Evolutionary conservation across 345 rosid genomes (phyloP).

Genomic region (Cardamine resedifolia): DNA sequence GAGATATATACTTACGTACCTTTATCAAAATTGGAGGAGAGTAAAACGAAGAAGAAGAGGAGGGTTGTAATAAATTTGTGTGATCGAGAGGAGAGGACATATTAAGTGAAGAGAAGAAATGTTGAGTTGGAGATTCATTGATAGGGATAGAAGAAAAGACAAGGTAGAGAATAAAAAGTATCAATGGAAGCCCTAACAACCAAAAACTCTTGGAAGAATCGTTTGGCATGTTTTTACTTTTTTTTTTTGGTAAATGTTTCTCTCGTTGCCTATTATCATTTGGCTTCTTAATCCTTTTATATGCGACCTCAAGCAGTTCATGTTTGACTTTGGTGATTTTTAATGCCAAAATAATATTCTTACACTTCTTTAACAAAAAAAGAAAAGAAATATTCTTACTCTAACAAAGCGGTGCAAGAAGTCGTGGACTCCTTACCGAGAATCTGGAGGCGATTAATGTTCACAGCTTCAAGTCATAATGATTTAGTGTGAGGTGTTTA

Average conservation of each 20-base stretch:
- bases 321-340: constrained; percentile 16
- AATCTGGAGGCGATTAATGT: too few relatives aligned
- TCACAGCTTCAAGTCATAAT: too few relatives aligned
- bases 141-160: constrained; percentile 1
- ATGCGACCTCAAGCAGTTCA: neutral
- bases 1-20: constrained; percentile 11
- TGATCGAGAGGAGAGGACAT: constrained; percentile 4
- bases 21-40: constrained; percentile 26
- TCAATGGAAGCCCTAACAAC: constrained; percentile 25
- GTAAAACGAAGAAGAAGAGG: constrained; percentile 10
- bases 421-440: neutral
- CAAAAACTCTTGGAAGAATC: neutral
- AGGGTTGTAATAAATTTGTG: constrained; percentile 6
- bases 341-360: neutral
- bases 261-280: neutral
- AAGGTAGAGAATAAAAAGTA: constrained; percentile 32
- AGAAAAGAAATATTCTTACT: too few relatives aligned
- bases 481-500: too few relatives aligned
- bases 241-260: constrained; percentile 3
- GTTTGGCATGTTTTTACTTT: neutral
- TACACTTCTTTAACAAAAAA: neutral
- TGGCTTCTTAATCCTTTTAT: constrained; percentile 20
- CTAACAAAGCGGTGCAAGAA: neutral
- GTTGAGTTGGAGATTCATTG: constrained; percentile 11
- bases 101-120: constrained; percentile 29